phyloP scores from a whole-genome alignment of 2,329 filamentous ascomycete genomes.

The Cyanodermella asteris region DNA sequence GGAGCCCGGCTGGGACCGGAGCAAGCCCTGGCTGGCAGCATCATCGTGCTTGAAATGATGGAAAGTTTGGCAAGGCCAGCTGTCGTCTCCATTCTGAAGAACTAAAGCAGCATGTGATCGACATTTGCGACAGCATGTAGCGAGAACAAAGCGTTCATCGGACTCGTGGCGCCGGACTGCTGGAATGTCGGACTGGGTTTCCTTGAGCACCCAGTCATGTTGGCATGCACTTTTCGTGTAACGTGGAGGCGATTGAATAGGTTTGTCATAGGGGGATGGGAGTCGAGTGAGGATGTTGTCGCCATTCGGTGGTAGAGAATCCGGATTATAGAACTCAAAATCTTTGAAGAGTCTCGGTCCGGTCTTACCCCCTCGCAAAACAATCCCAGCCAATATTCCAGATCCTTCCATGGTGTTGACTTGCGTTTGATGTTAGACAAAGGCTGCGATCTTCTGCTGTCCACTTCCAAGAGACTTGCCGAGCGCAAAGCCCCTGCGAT shows the following conservation, averaged over 20 bases:
- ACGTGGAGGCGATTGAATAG: conserved; percentile 7
- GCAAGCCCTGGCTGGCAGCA: too few species aligned
- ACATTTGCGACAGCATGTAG: conserved; percentile 39
- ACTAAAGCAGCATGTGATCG: conserved; percentile 42
- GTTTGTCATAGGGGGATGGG: conserved; percentile 27
- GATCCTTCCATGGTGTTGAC: background rate
- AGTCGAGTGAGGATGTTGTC: conserved; percentile 36
- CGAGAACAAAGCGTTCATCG: conserved; percentile 28
- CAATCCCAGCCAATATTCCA: background rate
- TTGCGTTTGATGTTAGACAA: too few species aligned
- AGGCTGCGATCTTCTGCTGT: too few species aligned
- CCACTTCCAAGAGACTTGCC: too few species aligned
- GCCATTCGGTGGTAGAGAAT: conserved; percentile 21
- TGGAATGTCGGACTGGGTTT: conserved; percentile 28
- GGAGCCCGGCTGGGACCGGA: too few species aligned
- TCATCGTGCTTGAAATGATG: too few species aligned
- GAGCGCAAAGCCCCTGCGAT: too few species aligned
- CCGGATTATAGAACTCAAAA: conserved; percentile 29
- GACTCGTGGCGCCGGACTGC: conserved; percentile 14
- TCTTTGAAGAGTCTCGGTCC: conserved; percentile 30
- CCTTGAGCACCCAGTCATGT: conserved; percentile 37
- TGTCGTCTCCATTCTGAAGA: too few species aligned
- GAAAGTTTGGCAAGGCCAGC: too few species aligned
- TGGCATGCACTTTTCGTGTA: conserved; percentile 27
- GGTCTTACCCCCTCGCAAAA: conserved; percentile 22